Evolutionary conservation across 345 rosid species (phyloP).

Genomic region (Melaleuca alternifolia): DNA sequence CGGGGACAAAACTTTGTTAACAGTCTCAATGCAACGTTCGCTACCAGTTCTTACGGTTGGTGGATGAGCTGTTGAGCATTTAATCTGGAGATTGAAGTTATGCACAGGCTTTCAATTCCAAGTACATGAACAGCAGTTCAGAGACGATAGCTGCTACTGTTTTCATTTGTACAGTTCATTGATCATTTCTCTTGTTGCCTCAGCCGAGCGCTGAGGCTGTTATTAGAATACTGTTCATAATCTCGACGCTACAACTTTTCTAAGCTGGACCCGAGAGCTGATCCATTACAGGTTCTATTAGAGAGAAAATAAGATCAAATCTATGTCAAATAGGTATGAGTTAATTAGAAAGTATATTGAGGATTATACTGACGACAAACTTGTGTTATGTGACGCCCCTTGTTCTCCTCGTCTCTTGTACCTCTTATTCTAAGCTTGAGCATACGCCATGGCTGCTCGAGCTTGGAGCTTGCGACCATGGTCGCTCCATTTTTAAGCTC

Average conservation of each 20-base stretch:
- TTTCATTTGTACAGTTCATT: not conserved
- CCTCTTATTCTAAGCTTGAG: too few relatives aligned
- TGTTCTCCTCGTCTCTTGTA: too few relatives aligned
- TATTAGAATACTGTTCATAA: too few relatives aligned
- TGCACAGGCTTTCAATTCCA: not conserved
- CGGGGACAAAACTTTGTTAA: not conserved
- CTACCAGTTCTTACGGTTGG: not conserved
- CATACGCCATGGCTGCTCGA: too few relatives aligned
- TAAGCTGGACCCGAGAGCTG: not conserved
- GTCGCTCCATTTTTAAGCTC: too few relatives aligned
- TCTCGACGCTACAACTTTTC: not conserved
- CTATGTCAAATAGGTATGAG: not conserved
- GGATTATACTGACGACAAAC: not conserved
- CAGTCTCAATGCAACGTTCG: not conserved
- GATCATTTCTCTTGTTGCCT: not conserved
- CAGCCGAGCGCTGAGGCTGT: not conserved
- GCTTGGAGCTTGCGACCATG: too few relatives aligned
- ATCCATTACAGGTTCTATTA: too few relatives aligned
- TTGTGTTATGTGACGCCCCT: too few relatives aligned
- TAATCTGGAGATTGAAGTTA: not conserved
- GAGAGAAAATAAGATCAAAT: too few relatives aligned
- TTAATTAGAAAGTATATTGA: too few relatives aligned
- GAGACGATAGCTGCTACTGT: not conserved
- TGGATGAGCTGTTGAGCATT: not conserved
- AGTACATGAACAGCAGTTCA: not conserved